Base-by-base conservation (phyloP, 257 asterid genomes). In the Leonotis leonurus region DNA sequence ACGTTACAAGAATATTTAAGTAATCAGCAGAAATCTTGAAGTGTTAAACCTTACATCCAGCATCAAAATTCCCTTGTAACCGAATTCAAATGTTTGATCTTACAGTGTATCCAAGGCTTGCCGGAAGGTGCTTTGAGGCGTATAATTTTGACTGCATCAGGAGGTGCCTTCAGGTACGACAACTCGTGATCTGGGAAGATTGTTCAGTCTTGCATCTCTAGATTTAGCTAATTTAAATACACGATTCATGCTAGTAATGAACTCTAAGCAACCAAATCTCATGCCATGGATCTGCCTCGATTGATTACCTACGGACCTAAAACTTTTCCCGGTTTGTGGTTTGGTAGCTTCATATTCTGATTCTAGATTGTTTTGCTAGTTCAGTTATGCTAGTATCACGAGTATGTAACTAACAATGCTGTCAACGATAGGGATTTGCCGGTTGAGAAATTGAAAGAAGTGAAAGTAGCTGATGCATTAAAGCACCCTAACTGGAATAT, bases 401-500 rank as follows among this genome's bases (percentile, higher is more conserved):
- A 59, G 37, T 52, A n/a, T 30, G 24, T 57, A 21, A 65, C 62
- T 40, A 14, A 40, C 13, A 40, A 48, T 24, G 26, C 53, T 74
- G 56, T 26, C 4, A 21, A 74, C 60, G 56, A 60, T 62, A 93
- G 99, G 85, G 99, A 93, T 80, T 83, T 70, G 86, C 94, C 95
- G 18, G 97, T 93, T 17, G 97, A 93, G 24, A 89, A 85, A 69
- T 56, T 93, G 78, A 93, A 89, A 73, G 96, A 89, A 3, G 97
- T 83, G 57, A 89, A 93, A 87, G 99, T 93, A 50, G 97, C 96
- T 0, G 99, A 93, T 79, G 99, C 99, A 70, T 75, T 93, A 69
- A 93, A 93, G 86, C 99, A 93, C 78, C 99, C 99, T 2, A 93
- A 89, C 74, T 93, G 99, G 99, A 89, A 77, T 72, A 93, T 93